Conservation (phyloP, 352 stramenopile species). For the Phytophthora niederhauseri region DNA sequence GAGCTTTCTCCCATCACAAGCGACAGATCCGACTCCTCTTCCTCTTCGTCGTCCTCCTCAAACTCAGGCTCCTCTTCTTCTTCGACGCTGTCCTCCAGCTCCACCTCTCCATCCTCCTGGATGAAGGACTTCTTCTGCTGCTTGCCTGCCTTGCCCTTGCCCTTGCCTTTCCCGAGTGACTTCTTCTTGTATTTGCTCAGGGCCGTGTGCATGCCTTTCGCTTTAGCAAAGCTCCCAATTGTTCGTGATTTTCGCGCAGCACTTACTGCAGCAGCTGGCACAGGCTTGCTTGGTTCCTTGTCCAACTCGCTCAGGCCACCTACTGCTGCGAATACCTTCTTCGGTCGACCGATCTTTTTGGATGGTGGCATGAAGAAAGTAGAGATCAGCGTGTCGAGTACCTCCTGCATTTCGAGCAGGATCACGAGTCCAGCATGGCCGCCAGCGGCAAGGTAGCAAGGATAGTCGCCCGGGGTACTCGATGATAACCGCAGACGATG, state of each 20-base stretch:
- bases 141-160: conserved; percentile 37
- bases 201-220: conserved; percentile 41
- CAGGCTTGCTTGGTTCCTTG: conserved; percentile 18
- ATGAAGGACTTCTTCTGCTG: conserved; percentile 33
- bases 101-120: conserved; percentile 34
- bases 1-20: conserved; percentile 65
- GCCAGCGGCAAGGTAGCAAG: conserved; percentile 67
- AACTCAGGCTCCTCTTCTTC: conserved; percentile 56
- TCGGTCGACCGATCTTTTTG: conserved; percentile 64
- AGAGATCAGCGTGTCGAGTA: conserved; percentile 58
- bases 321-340: conserved; percentile 39
- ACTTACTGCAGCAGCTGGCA: conserved; percentile 10
- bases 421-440: conserved; percentile 80
- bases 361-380: conserved; percentile 56
- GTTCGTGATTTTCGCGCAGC: conserved; percentile 32
- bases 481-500: conserved; percentile 69
- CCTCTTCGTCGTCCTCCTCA: conserved; percentile 57
- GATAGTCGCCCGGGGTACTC: conserved; percentile 42
- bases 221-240: conserved; percentile 49
- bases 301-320: conserved; percentile 15
- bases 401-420: conserved; percentile 68
- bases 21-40: conserved; percentile 49
- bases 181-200: conserved; percentile 49
- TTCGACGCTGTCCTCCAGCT: conserved; percentile 37
- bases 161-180: conserved; percentile 21